Percentiles rank a stretch among this genome's conserved stretches.
These are phyloP conservation scores for Backusella circina DNA, from an alignment of 192 early-diverging fungal species.

Conservation along the genomic window DNA sequence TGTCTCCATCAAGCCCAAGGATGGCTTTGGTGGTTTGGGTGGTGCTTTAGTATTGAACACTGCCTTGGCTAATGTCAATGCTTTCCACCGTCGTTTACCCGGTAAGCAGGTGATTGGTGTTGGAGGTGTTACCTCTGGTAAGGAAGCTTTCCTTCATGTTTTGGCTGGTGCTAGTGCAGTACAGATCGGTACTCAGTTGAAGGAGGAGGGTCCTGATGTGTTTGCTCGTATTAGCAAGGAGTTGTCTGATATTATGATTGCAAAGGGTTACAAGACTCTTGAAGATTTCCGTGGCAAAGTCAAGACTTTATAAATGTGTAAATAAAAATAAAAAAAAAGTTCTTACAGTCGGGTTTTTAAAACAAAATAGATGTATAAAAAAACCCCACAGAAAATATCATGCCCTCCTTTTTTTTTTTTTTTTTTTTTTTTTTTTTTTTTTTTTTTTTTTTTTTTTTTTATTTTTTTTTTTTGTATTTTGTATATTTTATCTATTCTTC, in stretches of 20 bases:
- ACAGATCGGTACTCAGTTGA: conserved; percentile 33
- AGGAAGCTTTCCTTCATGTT: conserved; percentile 35
- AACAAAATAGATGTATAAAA: background rate
- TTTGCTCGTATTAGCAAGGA: conserved; percentile 32
- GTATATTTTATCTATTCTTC: background rate
- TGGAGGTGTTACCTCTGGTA: conserved; percentile 34
- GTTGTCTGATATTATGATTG: conserved; percentile 26
- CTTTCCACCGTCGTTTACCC: conserved; percentile 26
- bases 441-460: no score
- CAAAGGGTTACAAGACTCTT: conserved; percentile 26
- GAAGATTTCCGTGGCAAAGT: conserved; percentile 38
- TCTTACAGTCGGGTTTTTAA: background rate
- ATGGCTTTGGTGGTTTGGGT: conserved; percentile 36
- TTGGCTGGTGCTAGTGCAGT: conserved; percentile 35
- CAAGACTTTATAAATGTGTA: conserved; percentile 29
- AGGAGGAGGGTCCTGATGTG: conserved; percentile 29
- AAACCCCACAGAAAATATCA: background rate
- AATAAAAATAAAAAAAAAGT: background rate
- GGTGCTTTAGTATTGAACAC: conserved; percentile 26
- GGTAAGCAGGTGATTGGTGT: conserved; percentile 34
- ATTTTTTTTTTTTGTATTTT: background rate
- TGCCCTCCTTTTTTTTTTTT: background rate
- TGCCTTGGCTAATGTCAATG: conserved; percentile 35
- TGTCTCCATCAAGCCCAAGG: conserved; percentile 34
- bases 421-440: background rate